Evolutionary conservation across 108 stramenopile species (phyloP).

Genomic region (Cyclotella distinguenda): DNA sequence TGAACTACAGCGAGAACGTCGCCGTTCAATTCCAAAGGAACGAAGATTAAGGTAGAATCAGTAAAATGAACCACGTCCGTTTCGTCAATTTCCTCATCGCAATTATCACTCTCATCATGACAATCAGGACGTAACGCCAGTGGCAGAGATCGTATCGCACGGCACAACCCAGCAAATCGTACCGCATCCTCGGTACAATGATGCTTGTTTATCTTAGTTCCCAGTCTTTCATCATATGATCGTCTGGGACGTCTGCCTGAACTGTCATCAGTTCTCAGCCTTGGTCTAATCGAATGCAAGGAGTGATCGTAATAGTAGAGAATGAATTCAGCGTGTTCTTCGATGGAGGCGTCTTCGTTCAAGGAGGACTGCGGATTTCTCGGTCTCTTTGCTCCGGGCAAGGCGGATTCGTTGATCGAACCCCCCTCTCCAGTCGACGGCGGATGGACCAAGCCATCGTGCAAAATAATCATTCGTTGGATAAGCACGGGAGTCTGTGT

Average conservation of each 20-base stretch:
- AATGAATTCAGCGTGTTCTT: conserved; percentile 69
- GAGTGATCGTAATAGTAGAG: conserved; percentile 62
- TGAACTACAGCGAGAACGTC: conserved; percentile 50
- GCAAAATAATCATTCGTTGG: conserved; percentile 44
- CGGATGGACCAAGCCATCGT: conserved; percentile 43
- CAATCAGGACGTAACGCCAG: conserved; percentile 27
- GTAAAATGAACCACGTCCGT: conserved; percentile 55
- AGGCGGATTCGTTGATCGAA: neutral
- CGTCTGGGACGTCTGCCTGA: neutral
- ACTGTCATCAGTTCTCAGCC: conserved; percentile 1
- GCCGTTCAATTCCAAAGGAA: conserved; percentile 56
- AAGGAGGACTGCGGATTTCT: conserved; percentile 35
- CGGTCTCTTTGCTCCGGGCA: neutral
- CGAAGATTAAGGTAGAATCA: conserved; percentile 64
- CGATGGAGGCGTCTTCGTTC: conserved; percentile 64
- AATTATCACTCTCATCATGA: neutral
- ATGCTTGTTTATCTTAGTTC: neutral
- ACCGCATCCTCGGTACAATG: conserved; percentile 60
- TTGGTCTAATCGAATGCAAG: conserved; percentile 6
- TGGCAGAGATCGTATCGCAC: conserved; percentile 60
- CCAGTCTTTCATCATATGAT: neutral
- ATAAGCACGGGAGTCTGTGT: conserved; percentile 18
- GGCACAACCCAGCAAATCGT: conserved; percentile 62
- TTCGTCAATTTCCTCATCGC: conserved; percentile 15
- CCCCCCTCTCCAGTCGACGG: conserved; percentile 1